Percentiles rank a stretch among this genome's conserved stretches.
phyloP scores from a whole-genome alignment of 2,329 filamentous ascomycete species.

The Teratosphaeria zuluensis region DNA sequence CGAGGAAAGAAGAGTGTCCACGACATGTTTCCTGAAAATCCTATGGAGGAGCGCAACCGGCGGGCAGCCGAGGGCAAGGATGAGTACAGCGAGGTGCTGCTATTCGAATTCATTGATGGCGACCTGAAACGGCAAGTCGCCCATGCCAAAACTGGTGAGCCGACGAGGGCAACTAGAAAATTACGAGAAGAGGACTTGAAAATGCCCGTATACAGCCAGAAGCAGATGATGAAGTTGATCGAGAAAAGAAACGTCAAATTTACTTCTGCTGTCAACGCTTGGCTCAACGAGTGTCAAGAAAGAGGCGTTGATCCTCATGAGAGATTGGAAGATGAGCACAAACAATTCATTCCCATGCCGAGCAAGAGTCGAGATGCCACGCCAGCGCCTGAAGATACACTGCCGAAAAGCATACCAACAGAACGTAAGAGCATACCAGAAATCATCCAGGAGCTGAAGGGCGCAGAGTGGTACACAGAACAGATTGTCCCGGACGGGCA shows the following conservation, averaged over 20 bases:
- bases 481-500: constrained; percentile 93
- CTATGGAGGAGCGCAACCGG: constrained; percentile 24
- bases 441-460: constrained; percentile 75
- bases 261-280: constrained; percentile 61
- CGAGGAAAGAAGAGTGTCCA: constrained; percentile 49
- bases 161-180: constrained; percentile 56
- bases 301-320: constrained; percentile 58
- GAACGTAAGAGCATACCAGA: constrained; percentile 73
- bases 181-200: constrained; percentile 71
- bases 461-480: constrained; percentile 75
- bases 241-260: constrained; percentile 86
- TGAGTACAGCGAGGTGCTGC: constrained; percentile 54
- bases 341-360: constrained; percentile 53
- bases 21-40: constrained; percentile 38
- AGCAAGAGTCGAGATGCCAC: constrained; percentile 35
- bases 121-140: constrained; percentile 75
- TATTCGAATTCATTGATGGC: constrained; percentile 88
- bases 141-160: constrained; percentile 62
- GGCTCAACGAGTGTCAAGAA: constrained; percentile 63
- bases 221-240: constrained; percentile 81
- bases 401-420: constrained; percentile 65
- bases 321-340: constrained; percentile 49
- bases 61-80: constrained; percentile 26
- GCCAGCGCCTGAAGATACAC: constrained; percentile 35
- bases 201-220: constrained; percentile 87